Conservation (phyloP, 2,329 filamentous ascomycete species). For the Microcera coccophila region DNA sequence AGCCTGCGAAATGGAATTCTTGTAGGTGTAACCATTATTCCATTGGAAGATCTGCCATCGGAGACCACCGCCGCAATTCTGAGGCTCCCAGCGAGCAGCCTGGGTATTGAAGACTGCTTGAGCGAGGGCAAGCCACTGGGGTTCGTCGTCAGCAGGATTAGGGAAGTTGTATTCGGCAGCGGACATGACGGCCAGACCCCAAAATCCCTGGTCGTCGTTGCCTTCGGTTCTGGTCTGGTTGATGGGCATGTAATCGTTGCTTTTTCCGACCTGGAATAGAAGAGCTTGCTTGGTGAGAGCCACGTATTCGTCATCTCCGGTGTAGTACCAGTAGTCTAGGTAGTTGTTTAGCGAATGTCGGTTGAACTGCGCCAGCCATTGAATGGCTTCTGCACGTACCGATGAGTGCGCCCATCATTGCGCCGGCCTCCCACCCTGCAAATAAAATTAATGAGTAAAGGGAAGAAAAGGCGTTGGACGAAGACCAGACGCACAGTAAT, state of each 20-base stretch:
- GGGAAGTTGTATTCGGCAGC: constrained; percentile 68
- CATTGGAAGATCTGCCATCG: constrained; percentile 83
- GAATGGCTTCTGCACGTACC: constrained; percentile 5
- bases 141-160: constrained; percentile 51
- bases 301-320: constrained; percentile 69
- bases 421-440: constrained; percentile 68
- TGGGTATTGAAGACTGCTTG: constrained; percentile 81
- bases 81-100: constrained; percentile 65
- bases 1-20: constrained; percentile 61
- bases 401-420: constrained; percentile 66
- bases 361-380: neutral
- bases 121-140: constrained; percentile 67
- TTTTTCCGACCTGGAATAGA: constrained; percentile 68
- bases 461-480: neutral
- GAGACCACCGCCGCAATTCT: constrained; percentile 68
- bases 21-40: constrained; percentile 80
- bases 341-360: neutral
- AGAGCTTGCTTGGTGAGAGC: constrained; percentile 63
- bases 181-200: constrained; percentile 66
- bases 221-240: constrained; percentile 67
- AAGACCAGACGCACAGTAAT: constrained; percentile 52
- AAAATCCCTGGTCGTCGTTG: constrained; percentile 74
- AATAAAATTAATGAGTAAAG: neutral
- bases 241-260: constrained; percentile 72
- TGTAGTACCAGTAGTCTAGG: constrained; percentile 77